Evolutionary conservation across 2,329 filamentous ascomycete genomes (phyloP).

Genomic region (Biscogniauxia mediterranea): DNA sequence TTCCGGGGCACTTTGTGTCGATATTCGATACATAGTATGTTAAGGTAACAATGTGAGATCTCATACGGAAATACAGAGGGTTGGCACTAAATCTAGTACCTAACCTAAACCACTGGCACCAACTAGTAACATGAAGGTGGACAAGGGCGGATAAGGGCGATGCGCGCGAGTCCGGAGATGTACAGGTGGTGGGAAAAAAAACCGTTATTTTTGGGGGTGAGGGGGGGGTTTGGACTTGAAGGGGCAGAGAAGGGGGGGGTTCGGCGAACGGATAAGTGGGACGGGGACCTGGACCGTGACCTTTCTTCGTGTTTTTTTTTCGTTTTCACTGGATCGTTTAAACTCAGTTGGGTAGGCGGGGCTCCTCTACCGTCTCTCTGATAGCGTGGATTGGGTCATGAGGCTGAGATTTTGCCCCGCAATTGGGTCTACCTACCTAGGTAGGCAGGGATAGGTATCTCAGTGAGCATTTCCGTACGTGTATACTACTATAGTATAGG

Average conservation of each 20-base stretch:
- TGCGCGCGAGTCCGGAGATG: constrained; percentile 5
- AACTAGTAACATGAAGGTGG: no score
- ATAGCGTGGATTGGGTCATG: background rate
- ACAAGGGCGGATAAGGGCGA: constrained; percentile 10
- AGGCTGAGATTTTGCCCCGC: background rate
- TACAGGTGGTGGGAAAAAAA: background rate
- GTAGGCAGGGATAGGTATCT: background rate
- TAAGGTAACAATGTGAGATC: background rate
- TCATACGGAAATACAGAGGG: no score
- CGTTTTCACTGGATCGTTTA: background rate
- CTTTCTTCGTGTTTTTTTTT: background rate
- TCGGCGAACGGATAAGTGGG: background rate
- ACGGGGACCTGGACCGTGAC: background rate
- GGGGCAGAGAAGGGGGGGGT: background rate
- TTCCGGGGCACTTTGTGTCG: background rate
- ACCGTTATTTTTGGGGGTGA: background rate
- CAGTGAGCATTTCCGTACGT: background rate
- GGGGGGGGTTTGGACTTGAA: no score
- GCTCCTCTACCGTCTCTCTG: background rate
- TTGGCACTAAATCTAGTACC: no score
- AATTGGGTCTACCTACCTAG: background rate
- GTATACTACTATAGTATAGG: no score
- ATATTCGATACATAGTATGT: background rate
- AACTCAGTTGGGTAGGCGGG: background rate
- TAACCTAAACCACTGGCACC: no score